Conservation (phyloP, 345 rosid genomes). For the Angophora floribunda region DNA sequence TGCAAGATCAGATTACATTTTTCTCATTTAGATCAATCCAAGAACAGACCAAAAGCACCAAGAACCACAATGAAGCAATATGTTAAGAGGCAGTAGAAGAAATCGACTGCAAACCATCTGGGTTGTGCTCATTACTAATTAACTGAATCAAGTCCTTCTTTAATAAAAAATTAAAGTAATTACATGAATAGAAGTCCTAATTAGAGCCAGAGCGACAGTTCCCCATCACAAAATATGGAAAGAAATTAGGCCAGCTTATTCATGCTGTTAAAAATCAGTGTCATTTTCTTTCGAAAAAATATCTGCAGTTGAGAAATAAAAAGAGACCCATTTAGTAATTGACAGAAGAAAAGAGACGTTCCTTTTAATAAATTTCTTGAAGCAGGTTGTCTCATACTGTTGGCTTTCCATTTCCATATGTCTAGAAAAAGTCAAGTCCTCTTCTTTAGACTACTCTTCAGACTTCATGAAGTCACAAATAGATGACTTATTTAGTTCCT, state of each 20-base stretch:
- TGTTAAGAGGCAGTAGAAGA: neutral
- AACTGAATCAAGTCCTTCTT: neutral
- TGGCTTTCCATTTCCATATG: neutral
- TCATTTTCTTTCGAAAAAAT: neutral
- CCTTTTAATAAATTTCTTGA: neutral
- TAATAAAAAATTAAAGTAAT: neutral
- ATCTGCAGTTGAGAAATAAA: neutral
- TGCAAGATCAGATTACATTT: neutral
- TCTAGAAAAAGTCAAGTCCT: neutral
- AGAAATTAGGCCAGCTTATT: neutral
- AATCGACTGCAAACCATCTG: slow-evolving; percentile 1
- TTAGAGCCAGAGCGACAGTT: neutral
- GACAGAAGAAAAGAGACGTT: neutral
- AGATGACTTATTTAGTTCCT: neutral
- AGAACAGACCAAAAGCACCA: neutral
- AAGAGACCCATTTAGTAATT: neutral
- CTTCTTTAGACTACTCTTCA: neutral
- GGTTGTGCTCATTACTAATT: neutral
- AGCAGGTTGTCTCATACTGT: neutral
- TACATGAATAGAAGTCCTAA: neutral
- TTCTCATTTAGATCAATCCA: neutral
- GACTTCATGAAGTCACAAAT: neutral
- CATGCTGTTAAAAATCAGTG: neutral
- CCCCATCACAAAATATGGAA: neutral
- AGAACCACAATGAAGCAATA: neutral